phyloP scores from a whole-genome alignment of 2,329 filamentous ascomycete species.

The Phoma sp. region DNA sequence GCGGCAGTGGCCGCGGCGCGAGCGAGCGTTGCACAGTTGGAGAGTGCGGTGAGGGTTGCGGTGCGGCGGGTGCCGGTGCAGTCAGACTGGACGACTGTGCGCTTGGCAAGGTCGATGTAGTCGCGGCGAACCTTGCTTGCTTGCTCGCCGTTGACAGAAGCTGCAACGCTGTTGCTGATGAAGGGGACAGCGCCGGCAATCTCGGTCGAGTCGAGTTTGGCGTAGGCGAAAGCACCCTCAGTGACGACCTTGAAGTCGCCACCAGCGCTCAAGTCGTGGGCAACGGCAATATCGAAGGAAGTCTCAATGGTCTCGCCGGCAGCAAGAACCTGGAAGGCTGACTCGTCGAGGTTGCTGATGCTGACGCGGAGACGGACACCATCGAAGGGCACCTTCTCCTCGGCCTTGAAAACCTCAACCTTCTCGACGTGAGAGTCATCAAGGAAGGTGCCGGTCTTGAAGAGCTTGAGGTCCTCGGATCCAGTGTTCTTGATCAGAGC shows the following conservation, averaged over 20 bases:
- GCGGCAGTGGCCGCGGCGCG: constrained; percentile 60
- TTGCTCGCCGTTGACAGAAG: constrained; percentile 62
- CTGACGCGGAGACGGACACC: constrained; percentile 60
- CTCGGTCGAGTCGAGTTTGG: constrained; percentile 58
- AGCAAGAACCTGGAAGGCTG: constrained; percentile 59
- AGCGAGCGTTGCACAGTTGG: constrained; percentile 62
- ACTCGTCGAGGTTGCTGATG: constrained; percentile 54
- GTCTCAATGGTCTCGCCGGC: constrained; percentile 58
- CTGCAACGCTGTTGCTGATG: constrained; percentile 63
- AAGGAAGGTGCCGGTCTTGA: constrained; percentile 61
- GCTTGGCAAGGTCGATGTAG: constrained; percentile 57
- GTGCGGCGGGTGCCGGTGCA: constrained; percentile 59
- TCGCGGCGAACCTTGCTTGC: constrained; percentile 59
- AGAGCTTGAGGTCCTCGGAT: constrained; percentile 56
- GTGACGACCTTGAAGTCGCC: constrained; percentile 64
- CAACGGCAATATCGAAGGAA: constrained; percentile 62
- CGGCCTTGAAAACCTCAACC: constrained; percentile 57
- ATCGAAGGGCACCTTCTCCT: constrained; percentile 59
- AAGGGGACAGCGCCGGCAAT: constrained; percentile 60
- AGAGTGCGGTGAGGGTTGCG: constrained; percentile 58
- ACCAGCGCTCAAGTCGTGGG: constrained; percentile 58
- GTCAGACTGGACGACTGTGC: constrained; percentile 60
- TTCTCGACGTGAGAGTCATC: constrained; percentile 61
- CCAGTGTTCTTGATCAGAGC: constrained; percentile 62
- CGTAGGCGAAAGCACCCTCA: constrained; percentile 64